Conservation (phyloP, 2,329 filamentous ascomycete genomes). For the Madurella mycetomatis region DNA sequence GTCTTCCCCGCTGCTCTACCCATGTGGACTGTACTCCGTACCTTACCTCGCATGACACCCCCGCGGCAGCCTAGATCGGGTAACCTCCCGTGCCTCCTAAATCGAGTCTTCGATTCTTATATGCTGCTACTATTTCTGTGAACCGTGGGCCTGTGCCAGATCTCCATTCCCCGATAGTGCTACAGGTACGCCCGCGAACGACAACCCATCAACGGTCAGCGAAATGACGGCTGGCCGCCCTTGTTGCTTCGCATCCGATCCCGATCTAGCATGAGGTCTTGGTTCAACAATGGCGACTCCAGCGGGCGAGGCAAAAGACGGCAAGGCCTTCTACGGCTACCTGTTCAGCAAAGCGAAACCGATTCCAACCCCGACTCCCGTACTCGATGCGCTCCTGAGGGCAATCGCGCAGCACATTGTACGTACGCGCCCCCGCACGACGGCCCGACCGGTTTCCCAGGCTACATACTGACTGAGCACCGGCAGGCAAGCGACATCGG, state of each 20-base stretch:
- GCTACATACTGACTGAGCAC: slow-evolving; percentile 12
- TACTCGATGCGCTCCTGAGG: slow-evolving; percentile 63
- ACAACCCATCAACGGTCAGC: background rate
- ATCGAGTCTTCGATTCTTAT: slow-evolving; percentile 1
- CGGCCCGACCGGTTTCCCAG: slow-evolving; percentile 9
- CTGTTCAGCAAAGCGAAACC: slow-evolving; percentile 64
- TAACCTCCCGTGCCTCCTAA: background rate
- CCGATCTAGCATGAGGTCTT: slow-evolving; percentile 9
- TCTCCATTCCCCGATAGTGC: slow-evolving; percentile 7
- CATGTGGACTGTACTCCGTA: background rate
- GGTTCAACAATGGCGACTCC: slow-evolving; percentile 26
- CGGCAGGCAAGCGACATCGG: slow-evolving; percentile 53
- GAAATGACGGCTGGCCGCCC: slow-evolving; percentile 3
- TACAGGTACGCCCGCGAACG: slow-evolving; percentile 2
- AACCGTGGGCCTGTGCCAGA: too few relatives aligned
- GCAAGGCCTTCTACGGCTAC: slow-evolving; percentile 56
- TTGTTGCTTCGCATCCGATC: background rate
- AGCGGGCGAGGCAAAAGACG: slow-evolving; percentile 22
- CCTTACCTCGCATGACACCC: background rate
- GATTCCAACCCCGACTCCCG: slow-evolving; percentile 49
- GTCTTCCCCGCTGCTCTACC: background rate
- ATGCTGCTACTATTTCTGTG: background rate
- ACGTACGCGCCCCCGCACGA: slow-evolving; percentile 32
- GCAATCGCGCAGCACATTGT: slow-evolving; percentile 69
- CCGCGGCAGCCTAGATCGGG: slow-evolving; percentile 13